Conservation (phyloP, 805 yeast species). For the Ogataea saltuana region DNA sequence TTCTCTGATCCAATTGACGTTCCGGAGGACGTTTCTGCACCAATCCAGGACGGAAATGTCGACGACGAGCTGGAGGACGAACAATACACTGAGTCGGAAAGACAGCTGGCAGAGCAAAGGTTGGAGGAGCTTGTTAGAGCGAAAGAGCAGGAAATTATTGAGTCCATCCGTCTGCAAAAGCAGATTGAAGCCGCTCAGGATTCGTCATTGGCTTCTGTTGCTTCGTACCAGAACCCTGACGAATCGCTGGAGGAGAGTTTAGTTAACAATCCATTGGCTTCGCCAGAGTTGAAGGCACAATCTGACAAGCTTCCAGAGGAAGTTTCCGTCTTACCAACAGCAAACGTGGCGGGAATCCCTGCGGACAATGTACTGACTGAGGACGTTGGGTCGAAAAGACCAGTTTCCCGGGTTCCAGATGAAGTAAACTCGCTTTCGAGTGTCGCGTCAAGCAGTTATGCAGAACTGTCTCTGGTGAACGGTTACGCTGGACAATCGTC, state of each 20-base stretch:
- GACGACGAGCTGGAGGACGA: conserved; percentile 16
- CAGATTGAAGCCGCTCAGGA: conserved; percentile 21
- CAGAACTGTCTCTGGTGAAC: conserved; percentile 15
- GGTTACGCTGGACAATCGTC: conserved; percentile 11
- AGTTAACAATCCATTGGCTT: conserved; percentile 9
- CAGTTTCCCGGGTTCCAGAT: background rate
- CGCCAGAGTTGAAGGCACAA: no score
- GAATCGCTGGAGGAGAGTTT: background rate
- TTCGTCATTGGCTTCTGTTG: conserved; percentile 22
- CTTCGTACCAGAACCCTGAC: conserved; percentile 16
- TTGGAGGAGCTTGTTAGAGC: conserved; percentile 29
- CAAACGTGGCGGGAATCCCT: no score
- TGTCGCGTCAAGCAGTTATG: conserved; percentile 18
- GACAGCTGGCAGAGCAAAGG: conserved; percentile 29
- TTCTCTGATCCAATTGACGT: conserved; percentile 8
- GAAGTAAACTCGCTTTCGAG: conserved; percentile 10
- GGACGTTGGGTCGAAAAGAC: background rate
- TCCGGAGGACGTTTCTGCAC: conserved; percentile 12
- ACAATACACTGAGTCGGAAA: conserved; percentile 29
- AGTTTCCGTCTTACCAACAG: no score
- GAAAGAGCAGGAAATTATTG: conserved; percentile 32
- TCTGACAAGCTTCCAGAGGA: no score
- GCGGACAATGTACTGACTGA: no score
- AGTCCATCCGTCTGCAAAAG: conserved; percentile 23
- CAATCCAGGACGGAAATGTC: conserved; percentile 11